These are phyloP conservation scores for Ustilago shanxiensis DNA, from an alignment of 1,284 basidiomycete species.

Conservation along the genomic window DNA sequence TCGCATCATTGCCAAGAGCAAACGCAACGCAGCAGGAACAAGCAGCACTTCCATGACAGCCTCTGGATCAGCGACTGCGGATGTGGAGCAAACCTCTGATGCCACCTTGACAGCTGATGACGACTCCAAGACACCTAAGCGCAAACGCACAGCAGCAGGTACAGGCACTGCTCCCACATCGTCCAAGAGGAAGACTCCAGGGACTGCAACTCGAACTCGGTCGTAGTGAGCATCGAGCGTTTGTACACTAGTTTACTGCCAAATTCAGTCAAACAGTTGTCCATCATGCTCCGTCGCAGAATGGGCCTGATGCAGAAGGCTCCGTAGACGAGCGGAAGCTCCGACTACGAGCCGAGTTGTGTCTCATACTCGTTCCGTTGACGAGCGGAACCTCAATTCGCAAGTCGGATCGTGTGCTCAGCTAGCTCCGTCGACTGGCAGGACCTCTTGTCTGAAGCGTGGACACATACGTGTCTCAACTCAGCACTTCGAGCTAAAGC, in stretches of 20 bases:
- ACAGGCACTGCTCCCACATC: conserved; percentile 21
- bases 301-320: too few species aligned
- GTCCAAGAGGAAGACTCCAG: conserved; percentile 38
- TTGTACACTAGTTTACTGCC: not conserved
- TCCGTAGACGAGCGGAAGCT: too few species aligned
- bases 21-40: conserved; percentile 13
- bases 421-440: too few species aligned
- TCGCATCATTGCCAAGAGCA: conserved; percentile 55
- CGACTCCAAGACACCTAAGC: conserved; percentile 42
- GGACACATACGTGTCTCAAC: too few species aligned
- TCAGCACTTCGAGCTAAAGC: too few species aligned
- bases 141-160: conserved; percentile 15
- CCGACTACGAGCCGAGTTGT: too few species aligned
- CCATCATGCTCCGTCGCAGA: too few species aligned
- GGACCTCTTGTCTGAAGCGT: too few species aligned
- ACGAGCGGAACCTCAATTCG: too few species aligned
- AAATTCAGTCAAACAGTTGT: not conserved
- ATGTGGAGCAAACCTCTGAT: conserved; percentile 7
- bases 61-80: not conserved
- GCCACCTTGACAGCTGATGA: conserved; percentile 10
- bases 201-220: conserved; percentile 23
- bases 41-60: not conserved
- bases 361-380: too few species aligned
- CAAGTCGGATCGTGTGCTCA: too few species aligned
- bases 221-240: not conserved